phyloP scores from a whole-genome alignment of 345 rosid genomes.

The Hypericum androsaemum region DNA sequence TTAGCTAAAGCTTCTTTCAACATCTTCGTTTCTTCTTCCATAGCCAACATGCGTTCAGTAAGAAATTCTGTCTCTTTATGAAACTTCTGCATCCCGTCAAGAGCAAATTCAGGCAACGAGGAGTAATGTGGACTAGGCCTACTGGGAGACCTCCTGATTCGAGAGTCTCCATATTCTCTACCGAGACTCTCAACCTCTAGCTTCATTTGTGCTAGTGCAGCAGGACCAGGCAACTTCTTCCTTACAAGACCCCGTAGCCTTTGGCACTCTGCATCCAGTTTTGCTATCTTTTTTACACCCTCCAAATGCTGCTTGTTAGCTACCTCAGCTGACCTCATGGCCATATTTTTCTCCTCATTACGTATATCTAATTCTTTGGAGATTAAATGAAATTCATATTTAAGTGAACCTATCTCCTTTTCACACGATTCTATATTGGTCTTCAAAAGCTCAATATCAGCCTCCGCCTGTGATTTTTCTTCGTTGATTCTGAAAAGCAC shows the following conservation, averaged over 20 bases:
- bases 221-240: constrained; percentile 98
- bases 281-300: constrained; percentile 2
- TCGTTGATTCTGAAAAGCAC: too few relatives aligned
- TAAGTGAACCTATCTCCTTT: neutral
- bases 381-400: neutral
- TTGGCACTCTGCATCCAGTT: constrained; percentile 2
- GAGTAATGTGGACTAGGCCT: constrained; percentile 60
- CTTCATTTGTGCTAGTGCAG: constrained; percentile 99
- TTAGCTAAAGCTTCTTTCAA: constrained; percentile 90
- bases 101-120: constrained; percentile 46
- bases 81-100: constrained; percentile 61
- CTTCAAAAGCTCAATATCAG: neutral
- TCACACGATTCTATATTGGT: neutral
- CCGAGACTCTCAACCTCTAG: constrained; percentile 89
- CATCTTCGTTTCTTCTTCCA: constrained; percentile 99
- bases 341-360: neutral
- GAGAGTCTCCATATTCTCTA: constrained; percentile 60
- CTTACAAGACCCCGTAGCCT: constrained; percentile 58
- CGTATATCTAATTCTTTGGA: constrained; percentile 1
- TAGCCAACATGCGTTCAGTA: constrained; percentile 62
- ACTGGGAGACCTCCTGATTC: constrained; percentile 63
- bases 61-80: constrained; percentile 73
- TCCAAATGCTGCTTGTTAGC: constrained; percentile 4
- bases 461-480: neutral
- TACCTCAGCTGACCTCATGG: neutral